Conservation (phyloP, 768 basidiomycete genomes). For the Trichaptum fuscoviolaceum region DNA sequence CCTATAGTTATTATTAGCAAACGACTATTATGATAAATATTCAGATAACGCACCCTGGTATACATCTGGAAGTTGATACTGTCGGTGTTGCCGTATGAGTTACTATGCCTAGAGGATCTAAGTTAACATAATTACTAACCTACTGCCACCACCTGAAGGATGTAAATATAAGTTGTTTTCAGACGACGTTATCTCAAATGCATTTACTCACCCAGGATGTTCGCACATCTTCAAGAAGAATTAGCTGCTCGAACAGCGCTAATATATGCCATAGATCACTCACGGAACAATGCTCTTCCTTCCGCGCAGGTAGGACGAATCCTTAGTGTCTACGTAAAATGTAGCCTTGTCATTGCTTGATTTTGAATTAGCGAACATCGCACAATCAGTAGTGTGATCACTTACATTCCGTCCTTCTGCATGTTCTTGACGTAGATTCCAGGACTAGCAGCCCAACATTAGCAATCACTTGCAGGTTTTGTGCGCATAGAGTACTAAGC, state of each 20-base stretch:
- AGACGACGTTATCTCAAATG: not conserved
- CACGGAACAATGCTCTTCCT: slow-evolving; percentile 65
- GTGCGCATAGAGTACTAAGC: slow-evolving; percentile 5
- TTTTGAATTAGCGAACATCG: slow-evolving; percentile 1
- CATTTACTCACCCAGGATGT: slow-evolving; percentile 43
- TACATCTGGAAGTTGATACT: slow-evolving; percentile 82
- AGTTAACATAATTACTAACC: slow-evolving; percentile 26
- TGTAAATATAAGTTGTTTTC: not conserved
- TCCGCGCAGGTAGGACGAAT: slow-evolving; percentile 54
- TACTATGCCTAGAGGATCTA: not conserved
- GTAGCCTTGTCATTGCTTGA: slow-evolving; percentile 67
- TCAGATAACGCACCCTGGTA: slow-evolving; percentile 40
- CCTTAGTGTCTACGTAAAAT: slow-evolving; percentile 60
- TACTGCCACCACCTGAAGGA: slow-evolving; percentile 46
- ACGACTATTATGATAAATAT: not conserved
- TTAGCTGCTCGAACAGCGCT: slow-evolving; percentile 4
- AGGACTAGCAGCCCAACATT: slow-evolving; percentile 31
- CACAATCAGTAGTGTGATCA: not conserved
- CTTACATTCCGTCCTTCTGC: slow-evolving; percentile 63
- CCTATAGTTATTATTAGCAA: slow-evolving; percentile 28
- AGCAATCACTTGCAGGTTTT: not conserved
- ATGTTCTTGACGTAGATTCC: slow-evolving; percentile 70
- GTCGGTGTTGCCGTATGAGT: slow-evolving; percentile 14
- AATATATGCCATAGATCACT: slow-evolving; percentile 18
- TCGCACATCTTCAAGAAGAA: slow-evolving; percentile 46